phyloP scores from a whole-genome alignment of 768 basidiomycete genomes.

The Cyathus striatus region DNA sequence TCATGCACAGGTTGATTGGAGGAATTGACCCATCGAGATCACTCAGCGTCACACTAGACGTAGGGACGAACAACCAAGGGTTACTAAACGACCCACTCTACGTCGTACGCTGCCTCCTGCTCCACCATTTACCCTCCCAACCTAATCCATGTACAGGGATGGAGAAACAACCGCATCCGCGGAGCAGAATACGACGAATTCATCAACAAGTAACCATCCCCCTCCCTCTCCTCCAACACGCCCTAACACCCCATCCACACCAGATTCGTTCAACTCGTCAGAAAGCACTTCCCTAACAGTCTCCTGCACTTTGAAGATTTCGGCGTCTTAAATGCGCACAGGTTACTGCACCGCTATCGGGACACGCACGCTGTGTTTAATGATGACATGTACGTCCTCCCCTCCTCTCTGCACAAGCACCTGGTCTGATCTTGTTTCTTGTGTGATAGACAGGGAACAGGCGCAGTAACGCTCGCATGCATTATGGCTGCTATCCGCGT shows the following conservation, averaged over 20 bases:
- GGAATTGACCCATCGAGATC: constrained; percentile 60
- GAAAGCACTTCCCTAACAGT: constrained; percentile 61
- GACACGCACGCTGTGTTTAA: constrained; percentile 72
- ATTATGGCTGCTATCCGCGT: constrained; percentile 66
- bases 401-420: not conserved
- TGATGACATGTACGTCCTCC: constrained; percentile 64
- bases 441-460: constrained; percentile 69
- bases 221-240: not conserved
- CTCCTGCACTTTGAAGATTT: constrained; percentile 87
- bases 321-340: constrained; percentile 71
- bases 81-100: constrained; percentile 62
- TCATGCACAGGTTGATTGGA: constrained; percentile 48
- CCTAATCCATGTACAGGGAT: constrained; percentile 46
- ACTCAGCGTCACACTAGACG: constrained; percentile 61
- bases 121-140: not conserved
- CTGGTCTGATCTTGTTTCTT: not conserved
- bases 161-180: constrained; percentile 62
- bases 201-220: constrained; percentile 53
- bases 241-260: not conserved
- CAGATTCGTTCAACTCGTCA: constrained; percentile 73
- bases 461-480: constrained; percentile 68
- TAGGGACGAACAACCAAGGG: constrained; percentile 69
- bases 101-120: constrained; percentile 38
- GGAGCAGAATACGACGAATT: constrained; percentile 76
- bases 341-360: constrained; percentile 57